phyloP scores from a whole-genome alignment of 1,139 yeast genomes.

The Nakaseomyces nivariensis region DNA sequence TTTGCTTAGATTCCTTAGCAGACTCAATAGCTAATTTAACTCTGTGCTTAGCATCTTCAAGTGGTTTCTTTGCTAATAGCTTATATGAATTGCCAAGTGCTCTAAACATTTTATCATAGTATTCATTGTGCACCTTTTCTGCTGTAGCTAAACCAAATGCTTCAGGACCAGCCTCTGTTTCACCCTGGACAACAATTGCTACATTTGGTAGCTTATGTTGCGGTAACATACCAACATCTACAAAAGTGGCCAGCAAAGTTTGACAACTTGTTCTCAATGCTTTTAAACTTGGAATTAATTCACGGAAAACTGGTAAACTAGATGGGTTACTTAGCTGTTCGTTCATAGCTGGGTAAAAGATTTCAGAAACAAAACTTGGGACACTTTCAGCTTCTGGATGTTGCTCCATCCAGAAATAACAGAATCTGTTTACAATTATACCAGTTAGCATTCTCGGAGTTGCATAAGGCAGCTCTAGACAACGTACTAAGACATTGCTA shows the following conservation, averaged over 20 bases:
- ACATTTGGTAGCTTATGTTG: slow-evolving; percentile 71
- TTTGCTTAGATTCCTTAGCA: slow-evolving; percentile 45
- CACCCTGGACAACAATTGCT: slow-evolving; percentile 90
- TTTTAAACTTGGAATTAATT: slow-evolving; percentile 75
- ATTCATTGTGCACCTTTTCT: slow-evolving; percentile 54
- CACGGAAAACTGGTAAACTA: slow-evolving; percentile 55
- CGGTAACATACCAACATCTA: slow-evolving; percentile 64
- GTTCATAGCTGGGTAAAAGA: slow-evolving; percentile 32
- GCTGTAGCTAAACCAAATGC: slow-evolving; percentile 82
- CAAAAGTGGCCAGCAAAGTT: slow-evolving; percentile 68
- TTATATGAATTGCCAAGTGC: slow-evolving; percentile 62
- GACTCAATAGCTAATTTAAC: slow-evolving; percentile 59
- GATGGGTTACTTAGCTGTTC: slow-evolving; percentile 39
- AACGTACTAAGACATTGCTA: slow-evolving; percentile 24
- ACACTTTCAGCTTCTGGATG: slow-evolving; percentile 12
- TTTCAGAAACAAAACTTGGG: slow-evolving; percentile 23
- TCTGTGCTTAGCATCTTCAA: slow-evolving; percentile 72
- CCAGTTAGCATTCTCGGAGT: slow-evolving; percentile 73
- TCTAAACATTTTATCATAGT: slow-evolving; percentile 56
- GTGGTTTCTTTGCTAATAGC: slow-evolving; percentile 58
- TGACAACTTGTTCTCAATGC: slow-evolving; percentile 83
- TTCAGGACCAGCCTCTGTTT: slow-evolving; percentile 86
- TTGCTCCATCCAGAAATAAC: slow-evolving; percentile 30
- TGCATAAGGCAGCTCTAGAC: slow-evolving; percentile 45
- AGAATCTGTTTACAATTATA: slow-evolving; percentile 64